phyloP scores from a whole-genome alignment of 108 stramenopile species.

The Stephanodiscus triporus region DNA sequence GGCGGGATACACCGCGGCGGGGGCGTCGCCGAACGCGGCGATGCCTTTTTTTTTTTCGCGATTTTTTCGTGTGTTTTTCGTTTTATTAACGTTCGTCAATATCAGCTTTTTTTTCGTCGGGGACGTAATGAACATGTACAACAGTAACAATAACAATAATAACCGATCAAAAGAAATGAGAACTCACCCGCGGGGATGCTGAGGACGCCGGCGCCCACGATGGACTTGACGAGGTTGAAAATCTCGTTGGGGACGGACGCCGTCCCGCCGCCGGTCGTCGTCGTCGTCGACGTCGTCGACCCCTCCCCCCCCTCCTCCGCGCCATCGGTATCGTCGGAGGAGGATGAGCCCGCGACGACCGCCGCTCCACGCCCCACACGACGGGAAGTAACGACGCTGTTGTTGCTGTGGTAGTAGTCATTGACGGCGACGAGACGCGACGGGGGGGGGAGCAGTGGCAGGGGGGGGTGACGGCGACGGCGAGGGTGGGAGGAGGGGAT shows the following conservation, averaged over 20 bases:
- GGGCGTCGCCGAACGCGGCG: conserved; percentile 90
- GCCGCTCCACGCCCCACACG: too few species aligned
- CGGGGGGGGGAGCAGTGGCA: too few species aligned
- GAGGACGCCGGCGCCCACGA: conserved; percentile 93
- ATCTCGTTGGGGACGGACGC: conserved; percentile 75
- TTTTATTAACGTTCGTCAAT: neutral
- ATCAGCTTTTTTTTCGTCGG: neutral
- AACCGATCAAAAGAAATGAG: neutral
- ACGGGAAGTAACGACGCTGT: too few species aligned
- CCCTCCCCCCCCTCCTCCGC: neutral
- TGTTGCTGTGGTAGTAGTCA: too few species aligned
- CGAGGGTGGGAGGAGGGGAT: too few species aligned
- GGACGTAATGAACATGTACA: neutral
- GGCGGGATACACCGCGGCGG: conserved; percentile 82
- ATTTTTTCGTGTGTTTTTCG: neutral
- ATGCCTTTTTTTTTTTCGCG: conserved; percentile 61
- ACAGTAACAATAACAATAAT: neutral
- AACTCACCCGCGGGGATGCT: conserved; percentile 73
- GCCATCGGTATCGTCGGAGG: too few species aligned
- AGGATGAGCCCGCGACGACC: too few species aligned
- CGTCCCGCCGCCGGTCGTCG: conserved; percentile 32
- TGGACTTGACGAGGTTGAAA: conserved; percentile 92
- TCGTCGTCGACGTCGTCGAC: neutral
- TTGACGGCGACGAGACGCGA: too few species aligned
- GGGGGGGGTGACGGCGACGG: too few species aligned